Evolutionary conservation across 1,139 yeast genomes (phyloP), one percentile per base, ranked within the genome.

Genomic region (Geotrichum restrictum): DNA sequence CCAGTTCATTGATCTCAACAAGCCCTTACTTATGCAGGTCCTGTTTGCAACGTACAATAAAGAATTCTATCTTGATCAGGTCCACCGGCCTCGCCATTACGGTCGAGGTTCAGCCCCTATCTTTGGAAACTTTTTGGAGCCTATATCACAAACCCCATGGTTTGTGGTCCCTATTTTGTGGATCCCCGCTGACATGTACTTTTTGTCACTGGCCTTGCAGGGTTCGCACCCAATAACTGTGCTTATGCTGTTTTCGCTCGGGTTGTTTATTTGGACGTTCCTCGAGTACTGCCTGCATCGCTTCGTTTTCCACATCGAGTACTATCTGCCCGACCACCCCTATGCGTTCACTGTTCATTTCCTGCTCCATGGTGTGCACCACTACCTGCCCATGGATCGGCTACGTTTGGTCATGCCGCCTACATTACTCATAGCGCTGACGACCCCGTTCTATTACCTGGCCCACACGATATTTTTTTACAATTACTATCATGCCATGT

Each of bases 341-440:
- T 55, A 79, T 34, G 86, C 87, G 18, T 83, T 85, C 64, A 81
- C 95, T 1, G 62, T 88, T 45, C 99, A 93, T 70, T 93, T 93
- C 76, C 71, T 89, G 58, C 75, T 91, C 60, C 99, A 93, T 65
- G 99, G 99, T 50, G 85, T 91, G 53, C 99, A 93, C 69, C 99
- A 93, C 69, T 93, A 88, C 70, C 77, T 93, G 62, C 99, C 99
- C 57, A 93, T 94, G 98, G 99, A 93, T 72, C 80, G 81, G 55
- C 76, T 82, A 69, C 82, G 99, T 67, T 79, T 93, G 66, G 99
- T 93, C 44, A 84, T 93, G 84, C 99, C 99, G 3, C 99, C 99
- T 45, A 76, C 97, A 0, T 74, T 93, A 64, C 83, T 91, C 61
- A 58, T 79, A 27, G 72, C 74, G 1, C 65, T 85, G 47, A 74